Conservation (phyloP, 1,139 yeast species). For the Saccharomyces hybrid region DNA sequence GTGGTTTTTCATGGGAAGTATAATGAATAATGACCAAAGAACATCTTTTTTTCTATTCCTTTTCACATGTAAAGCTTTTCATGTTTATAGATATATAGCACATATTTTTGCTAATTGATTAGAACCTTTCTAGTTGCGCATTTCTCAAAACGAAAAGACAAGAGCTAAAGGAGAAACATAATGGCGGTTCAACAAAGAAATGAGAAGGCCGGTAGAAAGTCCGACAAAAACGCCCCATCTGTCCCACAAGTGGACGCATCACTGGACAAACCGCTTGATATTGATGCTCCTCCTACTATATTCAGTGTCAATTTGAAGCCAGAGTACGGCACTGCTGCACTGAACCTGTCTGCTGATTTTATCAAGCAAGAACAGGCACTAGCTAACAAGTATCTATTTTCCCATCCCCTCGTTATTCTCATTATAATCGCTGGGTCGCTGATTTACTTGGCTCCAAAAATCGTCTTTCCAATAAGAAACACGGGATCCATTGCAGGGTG, state of each 20-base stretch:
- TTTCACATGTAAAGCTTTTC: not conserved
- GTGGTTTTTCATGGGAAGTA: not conserved
- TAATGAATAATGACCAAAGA: not conserved
- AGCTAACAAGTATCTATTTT: slow-evolving; percentile 43
- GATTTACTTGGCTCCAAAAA: slow-evolving; percentile 20
- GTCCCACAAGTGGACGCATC: slow-evolving; percentile 41
- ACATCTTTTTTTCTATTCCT: not conserved
- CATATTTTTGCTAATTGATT: not conserved
- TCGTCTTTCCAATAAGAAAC: slow-evolving; percentile 15
- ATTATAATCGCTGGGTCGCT: slow-evolving; percentile 26
- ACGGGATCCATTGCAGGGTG: slow-evolving; percentile 17
- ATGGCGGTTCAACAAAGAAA: not conserved
- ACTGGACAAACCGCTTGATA: slow-evolving; percentile 48
- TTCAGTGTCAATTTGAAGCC: slow-evolving; percentile 44
- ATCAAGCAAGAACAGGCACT: slow-evolving; percentile 49
- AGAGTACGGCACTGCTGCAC: slow-evolving; percentile 49
- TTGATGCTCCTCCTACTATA: slow-evolving; percentile 44
- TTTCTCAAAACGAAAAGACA: not conserved
- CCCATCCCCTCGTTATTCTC: slow-evolving; percentile 39
- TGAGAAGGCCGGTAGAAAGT: not conserved
- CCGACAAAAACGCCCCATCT: not conserved
- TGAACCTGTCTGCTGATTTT: slow-evolving; percentile 58
- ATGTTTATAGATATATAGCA: not conserved
- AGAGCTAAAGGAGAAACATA: not conserved
- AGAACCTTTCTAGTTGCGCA: not conserved